phyloP scores from a whole-genome alignment of 1,284 basidiomycete genomes.

The Phlebopus sp. region DNA sequence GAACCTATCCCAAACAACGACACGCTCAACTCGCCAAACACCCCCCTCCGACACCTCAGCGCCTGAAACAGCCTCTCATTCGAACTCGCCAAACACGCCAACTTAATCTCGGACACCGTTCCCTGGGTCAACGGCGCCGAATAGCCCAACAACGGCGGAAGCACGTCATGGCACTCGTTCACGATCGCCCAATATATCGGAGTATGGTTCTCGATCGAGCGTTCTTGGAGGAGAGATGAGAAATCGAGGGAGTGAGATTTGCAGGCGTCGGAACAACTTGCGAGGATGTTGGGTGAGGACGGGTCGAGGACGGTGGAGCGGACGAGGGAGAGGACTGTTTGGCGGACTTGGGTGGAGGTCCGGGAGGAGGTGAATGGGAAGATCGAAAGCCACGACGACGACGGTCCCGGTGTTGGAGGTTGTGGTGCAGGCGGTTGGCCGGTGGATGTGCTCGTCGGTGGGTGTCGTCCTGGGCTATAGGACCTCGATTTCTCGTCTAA shows the following conservation, averaged over 20 bases:
- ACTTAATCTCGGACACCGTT: constrained; percentile 56
- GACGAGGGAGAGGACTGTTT: constrained; percentile 45
- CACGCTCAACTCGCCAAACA: constrained; percentile 10
- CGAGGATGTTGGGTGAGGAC: constrained; percentile 35
- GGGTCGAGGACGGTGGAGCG: constrained; percentile 43
- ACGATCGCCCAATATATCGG: constrained; percentile 71
- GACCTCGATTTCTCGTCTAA: constrained; percentile 7
- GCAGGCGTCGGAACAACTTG: constrained; percentile 48
- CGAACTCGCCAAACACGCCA: constrained; percentile 60
- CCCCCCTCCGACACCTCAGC: constrained; percentile 28
- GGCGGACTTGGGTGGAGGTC: constrained; percentile 43
- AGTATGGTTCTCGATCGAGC: constrained; percentile 59
- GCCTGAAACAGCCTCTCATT: constrained; percentile 65
- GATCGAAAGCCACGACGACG: constrained; percentile 24
- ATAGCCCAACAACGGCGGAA: constrained; percentile 47
- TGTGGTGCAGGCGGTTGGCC: background rate
- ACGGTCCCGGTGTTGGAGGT: background rate
- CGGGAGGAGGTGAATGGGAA: constrained; percentile 30
- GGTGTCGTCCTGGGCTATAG: background rate
- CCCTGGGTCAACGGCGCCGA: constrained; percentile 49
- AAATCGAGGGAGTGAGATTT: constrained; percentile 38
- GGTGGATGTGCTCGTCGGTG: background rate
- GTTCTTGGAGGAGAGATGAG: constrained; percentile 54
- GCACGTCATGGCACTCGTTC: constrained; percentile 38
- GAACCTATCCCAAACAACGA: constrained; percentile 11